Base-by-base conservation (phyloP, 192 early-diverging fungal species). In the Pilaira anomala region DNA sequence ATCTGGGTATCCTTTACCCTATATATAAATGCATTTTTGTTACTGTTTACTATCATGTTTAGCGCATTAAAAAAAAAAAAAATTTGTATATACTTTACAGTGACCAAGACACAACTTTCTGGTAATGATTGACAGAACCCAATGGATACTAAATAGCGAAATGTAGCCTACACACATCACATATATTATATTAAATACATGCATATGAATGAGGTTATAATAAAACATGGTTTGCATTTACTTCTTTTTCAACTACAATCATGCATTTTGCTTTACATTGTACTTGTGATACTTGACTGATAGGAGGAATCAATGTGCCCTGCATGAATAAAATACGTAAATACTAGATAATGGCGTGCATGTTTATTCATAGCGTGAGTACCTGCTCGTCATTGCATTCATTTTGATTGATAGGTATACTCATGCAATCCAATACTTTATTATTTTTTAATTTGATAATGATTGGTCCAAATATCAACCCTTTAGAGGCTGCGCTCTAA, bases 221-320 rank as follows among this genome's bases (percentile, higher is more conserved):
- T n/a, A n/a, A n/a, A n/a, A n/a, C n/a, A n/a, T 40, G 39, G 39
- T 40, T 40, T 8, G 7, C 39, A 40, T 16, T 33, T 60, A 62
- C 71, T 40, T 73, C 71, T 63, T 73, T 73, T 48, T 73, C 71
- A 46, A 69, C 53, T 3, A 69, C 52, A 48, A 69, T 63, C 22
- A 69, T 42, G 21, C 21, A 63, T 48, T 62, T 53, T 1, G 67
- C 60, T 7, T 40, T 39, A 13, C 41, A 48, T 46, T 62, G 51
- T 14, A 73, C 55, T 22, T 67, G 54, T 22, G 29, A 26, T 22
- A 73, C 46, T 63, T 63, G 54, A 25, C 30, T 51, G 24, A 63
- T 59, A 44, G 45, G 60, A 22, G 42, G 52, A 25, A 66, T 50
- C 4, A 67, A 44, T 18, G 22, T 36, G 18, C 59, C 59, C 25